Conservation (phyloP, 495 filamentous ascomycete genomes). For the Friedmanniomyces simplex region DNA sequence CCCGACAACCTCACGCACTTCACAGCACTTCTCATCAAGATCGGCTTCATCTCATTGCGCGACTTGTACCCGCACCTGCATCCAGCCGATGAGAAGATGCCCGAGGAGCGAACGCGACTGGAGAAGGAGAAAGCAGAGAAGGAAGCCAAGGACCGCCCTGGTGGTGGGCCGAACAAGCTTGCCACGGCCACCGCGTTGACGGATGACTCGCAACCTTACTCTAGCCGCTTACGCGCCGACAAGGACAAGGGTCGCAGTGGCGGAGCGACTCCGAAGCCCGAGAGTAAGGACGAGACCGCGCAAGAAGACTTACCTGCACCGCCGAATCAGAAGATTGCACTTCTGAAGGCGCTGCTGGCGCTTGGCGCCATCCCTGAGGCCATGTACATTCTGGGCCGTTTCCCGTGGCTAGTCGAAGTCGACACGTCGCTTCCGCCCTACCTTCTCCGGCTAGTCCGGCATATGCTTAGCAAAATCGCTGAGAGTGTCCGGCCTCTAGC, state of each 20-base stretch:
- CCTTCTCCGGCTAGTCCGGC: constrained; percentile 72
- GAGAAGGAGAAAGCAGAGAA: constrained; percentile 71
- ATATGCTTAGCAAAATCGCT: constrained; percentile 65
- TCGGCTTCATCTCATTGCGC: constrained; percentile 89
- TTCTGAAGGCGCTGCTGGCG: constrained; percentile 75
- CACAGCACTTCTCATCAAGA: constrained; percentile 84
- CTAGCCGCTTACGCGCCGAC: constrained; percentile 22
- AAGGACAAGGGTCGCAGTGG: constrained; percentile 27
- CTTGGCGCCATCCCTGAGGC: constrained; percentile 91
- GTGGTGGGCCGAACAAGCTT: constrained; percentile 71
- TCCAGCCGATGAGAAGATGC: constrained; percentile 75
- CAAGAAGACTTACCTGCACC: constrained; percentile 60
- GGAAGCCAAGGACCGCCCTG: constrained; percentile 53
- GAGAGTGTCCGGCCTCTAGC: constrained; percentile 40
- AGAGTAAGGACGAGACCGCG: constrained; percentile 39
- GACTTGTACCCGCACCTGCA: constrained; percentile 91
- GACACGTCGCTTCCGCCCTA: constrained; percentile 68
- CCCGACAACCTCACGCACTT: constrained; percentile 89
- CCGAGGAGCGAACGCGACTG: constrained; percentile 50
- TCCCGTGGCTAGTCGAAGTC: constrained; percentile 78
- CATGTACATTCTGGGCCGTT: constrained; percentile 81
- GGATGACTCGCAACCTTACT: constrained; percentile 61
- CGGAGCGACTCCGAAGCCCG: constrained; percentile 22
- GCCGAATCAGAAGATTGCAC: constrained; percentile 75
- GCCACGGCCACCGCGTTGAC: constrained; percentile 78